Conservation (phyloP, 306 rosid genomes). For the Urtica urens region DNA sequence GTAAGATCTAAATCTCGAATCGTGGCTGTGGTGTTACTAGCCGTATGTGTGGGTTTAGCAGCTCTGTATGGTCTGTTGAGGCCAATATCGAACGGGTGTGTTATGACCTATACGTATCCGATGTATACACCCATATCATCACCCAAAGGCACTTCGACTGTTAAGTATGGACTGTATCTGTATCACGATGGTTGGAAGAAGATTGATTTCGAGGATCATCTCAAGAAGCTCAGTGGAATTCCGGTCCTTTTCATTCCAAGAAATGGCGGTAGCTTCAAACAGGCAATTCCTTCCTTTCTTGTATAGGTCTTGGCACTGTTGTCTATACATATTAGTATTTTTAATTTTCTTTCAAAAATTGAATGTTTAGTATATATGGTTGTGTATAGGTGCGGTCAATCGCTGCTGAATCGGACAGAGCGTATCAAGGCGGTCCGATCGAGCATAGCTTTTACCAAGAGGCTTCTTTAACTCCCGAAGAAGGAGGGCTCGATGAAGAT, state of each 20-base stretch:
- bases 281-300: no score
- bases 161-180: slow-evolving; percentile 68
- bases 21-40: slow-evolving; percentile 36
- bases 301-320: no score
- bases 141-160: slow-evolving; percentile 29
- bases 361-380: no score
- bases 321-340: no score
- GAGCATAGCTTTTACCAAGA: no score
- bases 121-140: slow-evolving; percentile 68
- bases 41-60: slow-evolving; percentile 39
- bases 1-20: slow-evolving; percentile 49
- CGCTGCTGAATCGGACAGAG: no score
- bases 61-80: slow-evolving; percentile 60
- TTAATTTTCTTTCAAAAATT: no score
- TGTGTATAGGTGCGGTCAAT: no score
- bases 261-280: slow-evolving; percentile 98
- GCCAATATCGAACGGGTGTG: slow-evolving; percentile 76
- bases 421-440: no score
- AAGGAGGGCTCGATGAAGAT: no score
- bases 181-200: slow-evolving; percentile 96
- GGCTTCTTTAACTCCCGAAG: no score
- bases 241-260: slow-evolving; percentile 97
- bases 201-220: slow-evolving; percentile 76
- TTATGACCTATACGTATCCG: slow-evolving; percentile 97
- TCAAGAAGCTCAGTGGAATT: slow-evolving; percentile 71